These are phyloP conservation scores for Eucalyptus pauciflora DNA, from an alignment of 345 rosid genomes.

Conservation along the genomic window DNA sequence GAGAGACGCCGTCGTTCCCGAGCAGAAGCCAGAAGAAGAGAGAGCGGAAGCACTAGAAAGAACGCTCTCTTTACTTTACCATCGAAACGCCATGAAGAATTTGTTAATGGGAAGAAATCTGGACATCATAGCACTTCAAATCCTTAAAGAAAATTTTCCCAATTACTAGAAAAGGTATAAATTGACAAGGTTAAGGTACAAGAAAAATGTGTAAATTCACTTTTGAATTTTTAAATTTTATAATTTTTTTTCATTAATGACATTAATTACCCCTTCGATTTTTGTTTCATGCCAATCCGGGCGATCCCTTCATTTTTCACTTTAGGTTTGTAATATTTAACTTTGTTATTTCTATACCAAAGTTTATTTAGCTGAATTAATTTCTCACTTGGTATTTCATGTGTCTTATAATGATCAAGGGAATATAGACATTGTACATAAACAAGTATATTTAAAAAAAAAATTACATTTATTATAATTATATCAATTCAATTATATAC, in stretches of 20 bases:
- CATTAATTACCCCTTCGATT: not conserved
- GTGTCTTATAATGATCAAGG: not conserved
- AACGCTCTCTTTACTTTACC: not conserved
- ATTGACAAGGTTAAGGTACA: not conserved
- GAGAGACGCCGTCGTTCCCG: not conserved
- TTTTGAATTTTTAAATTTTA: not conserved
- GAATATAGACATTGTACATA: fast-evolving
- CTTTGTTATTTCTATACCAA: not conserved
- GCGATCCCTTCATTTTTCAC: not conserved
- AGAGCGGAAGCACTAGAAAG: not conserved
- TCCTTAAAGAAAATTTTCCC: too few species aligned
- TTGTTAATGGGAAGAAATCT: too few species aligned
- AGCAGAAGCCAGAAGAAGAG: not conserved
- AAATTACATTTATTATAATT: fast-evolving
- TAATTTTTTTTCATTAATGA: not conserved
- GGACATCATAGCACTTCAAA: fast-evolving
- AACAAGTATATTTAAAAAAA: not conserved
- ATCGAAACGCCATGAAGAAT: not conserved
- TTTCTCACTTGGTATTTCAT: fast-evolving
- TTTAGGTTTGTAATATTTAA: not conserved
- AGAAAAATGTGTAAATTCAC: not conserved
- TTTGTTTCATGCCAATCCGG: not conserved
- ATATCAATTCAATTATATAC: fast-evolving
- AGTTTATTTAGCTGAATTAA: fast-evolving
- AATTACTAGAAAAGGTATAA: not conserved